phyloP scores from a whole-genome alignment of 2,329 filamentous ascomycete genomes.

The Karstenula rhodostoma region DNA sequence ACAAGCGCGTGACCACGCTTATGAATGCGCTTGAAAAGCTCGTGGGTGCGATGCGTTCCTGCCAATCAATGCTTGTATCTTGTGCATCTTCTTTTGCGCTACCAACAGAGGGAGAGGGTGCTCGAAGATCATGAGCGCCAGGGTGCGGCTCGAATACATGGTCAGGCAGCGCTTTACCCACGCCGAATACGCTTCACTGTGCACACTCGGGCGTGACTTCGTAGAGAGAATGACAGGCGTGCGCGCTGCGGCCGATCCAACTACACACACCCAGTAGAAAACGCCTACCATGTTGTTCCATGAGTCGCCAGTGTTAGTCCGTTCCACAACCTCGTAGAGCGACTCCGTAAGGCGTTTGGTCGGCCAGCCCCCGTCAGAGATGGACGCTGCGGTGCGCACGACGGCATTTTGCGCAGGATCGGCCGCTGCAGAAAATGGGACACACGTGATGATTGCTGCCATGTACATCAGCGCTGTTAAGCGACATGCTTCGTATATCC shows the following conservation, averaged over 20 bases:
- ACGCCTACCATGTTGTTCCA: constrained; percentile 46
- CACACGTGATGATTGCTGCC: constrained; percentile 34
- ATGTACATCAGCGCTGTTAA: constrained; percentile 45
- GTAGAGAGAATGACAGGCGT: constrained; percentile 23
- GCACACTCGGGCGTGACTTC: constrained; percentile 12
- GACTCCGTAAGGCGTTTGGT: constrained; percentile 28
- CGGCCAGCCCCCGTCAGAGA: constrained; percentile 6
- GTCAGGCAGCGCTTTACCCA: constrained; percentile 39
- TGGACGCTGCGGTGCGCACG: constrained; percentile 13
- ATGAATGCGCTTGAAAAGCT: constrained; percentile 4
- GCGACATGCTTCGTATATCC: constrained; percentile 46
- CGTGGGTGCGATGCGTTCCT: constrained; percentile 8
- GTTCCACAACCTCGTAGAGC: constrained; percentile 33
- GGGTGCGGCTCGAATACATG: constrained; percentile 37
- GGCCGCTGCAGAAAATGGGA: constrained; percentile 41
- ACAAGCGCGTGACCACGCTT: constrained; percentile 9
- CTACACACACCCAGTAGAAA: constrained; percentile 44
- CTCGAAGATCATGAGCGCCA: constrained; percentile 37
- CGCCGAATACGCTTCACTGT: constrained; percentile 25
- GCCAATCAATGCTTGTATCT: constrained; percentile 38
- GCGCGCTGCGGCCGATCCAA: constrained; percentile 43
- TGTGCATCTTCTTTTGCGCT: constrained; percentile 36
- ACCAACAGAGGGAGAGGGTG: constrained; percentile 35
- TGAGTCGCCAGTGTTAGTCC: constrained; percentile 33
- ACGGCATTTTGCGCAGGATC: constrained; percentile 27